phyloP scores from a whole-genome alignment of 179 eudicot genomes.

The Sideroxylon spinosum region DNA sequence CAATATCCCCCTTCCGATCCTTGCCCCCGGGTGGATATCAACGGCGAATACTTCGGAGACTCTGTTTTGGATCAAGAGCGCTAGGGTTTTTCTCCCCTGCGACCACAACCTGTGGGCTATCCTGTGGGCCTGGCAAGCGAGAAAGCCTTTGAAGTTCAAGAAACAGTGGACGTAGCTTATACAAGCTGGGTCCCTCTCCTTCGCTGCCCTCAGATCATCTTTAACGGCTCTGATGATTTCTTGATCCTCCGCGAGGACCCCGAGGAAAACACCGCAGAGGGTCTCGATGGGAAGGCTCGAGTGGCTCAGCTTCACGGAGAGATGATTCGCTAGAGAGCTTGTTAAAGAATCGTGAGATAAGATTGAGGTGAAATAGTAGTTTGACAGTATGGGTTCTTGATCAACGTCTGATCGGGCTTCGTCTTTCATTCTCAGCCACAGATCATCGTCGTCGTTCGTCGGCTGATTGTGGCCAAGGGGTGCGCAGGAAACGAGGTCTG shows the following conservation, averaged over 20 bases:
- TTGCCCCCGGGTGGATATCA: slow-evolving; percentile 45
- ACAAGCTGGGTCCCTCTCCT: slow-evolving; percentile 45
- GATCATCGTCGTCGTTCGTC: slow-evolving; percentile 31
- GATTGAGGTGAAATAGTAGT: slow-evolving; percentile 23
- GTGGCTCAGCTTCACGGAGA: slow-evolving; percentile 25
- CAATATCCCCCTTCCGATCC: slow-evolving; percentile 36
- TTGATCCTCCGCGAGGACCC: slow-evolving; percentile 22
- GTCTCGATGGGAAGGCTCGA: slow-evolving; percentile 13
- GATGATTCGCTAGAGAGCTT: slow-evolving; percentile 25
- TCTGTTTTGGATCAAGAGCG: slow-evolving; percentile 29
- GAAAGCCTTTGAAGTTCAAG: slow-evolving; percentile 38
- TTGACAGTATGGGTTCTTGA: slow-evolving; percentile 29
- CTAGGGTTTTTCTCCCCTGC: slow-evolving; percentile 22
- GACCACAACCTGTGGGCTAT: slow-evolving; percentile 38
- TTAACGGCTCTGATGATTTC: slow-evolving; percentile 21
- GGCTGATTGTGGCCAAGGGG: slow-evolving; percentile 29
- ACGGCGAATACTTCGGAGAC: slow-evolving; percentile 35
- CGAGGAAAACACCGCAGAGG: slow-evolving; percentile 27
- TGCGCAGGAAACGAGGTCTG: slow-evolving; percentile 35
- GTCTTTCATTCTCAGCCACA: slow-evolving; percentile 24
- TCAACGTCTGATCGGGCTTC: slow-evolving; percentile 26
- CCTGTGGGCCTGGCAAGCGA: slow-evolving; percentile 37
- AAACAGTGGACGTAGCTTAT: slow-evolving; percentile 31
- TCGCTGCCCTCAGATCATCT: slow-evolving; percentile 34
- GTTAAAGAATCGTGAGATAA: slow-evolving; percentile 24